Conservation (phyloP, 768 basidiomycete genomes). For the Exidia glandulosa region DNA sequence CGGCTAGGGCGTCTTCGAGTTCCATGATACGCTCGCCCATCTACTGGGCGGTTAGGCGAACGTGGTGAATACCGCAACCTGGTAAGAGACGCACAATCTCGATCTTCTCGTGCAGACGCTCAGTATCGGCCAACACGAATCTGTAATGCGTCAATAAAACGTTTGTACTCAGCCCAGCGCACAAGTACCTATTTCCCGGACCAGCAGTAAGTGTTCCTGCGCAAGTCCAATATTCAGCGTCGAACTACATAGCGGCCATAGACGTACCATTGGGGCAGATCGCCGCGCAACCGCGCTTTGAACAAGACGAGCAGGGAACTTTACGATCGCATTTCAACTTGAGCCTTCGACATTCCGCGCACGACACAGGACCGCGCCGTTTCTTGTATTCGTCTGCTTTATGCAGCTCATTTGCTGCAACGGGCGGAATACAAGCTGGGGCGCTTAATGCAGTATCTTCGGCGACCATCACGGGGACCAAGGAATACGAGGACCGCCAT, state of each 20-base stretch:
- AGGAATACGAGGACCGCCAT: too few relatives aligned
- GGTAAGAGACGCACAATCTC: not conserved
- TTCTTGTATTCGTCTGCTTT: not conserved
- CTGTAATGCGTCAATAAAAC: not conserved
- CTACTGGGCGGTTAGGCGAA: not conserved
- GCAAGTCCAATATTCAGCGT: not conserved
- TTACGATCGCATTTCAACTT: conserved; percentile 46
- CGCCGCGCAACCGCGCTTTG: conserved; percentile 48
- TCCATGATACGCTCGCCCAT: conserved; percentile 19
- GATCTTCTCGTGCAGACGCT: not conserved
- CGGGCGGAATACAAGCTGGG: too few relatives aligned
- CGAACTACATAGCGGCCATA: not conserved
- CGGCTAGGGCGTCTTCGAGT: conserved; percentile 59
- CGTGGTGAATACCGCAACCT: not conserved
- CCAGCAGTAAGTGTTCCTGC: not conserved
- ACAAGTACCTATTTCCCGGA: not conserved
- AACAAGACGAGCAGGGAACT: conserved; percentile 45
- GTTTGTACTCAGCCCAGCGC: too few relatives aligned
- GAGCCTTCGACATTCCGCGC: not conserved
- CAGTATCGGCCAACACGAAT: not conserved
- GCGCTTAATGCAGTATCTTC: too few relatives aligned
- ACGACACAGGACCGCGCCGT: not conserved
- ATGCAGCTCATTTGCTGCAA: too few relatives aligned
- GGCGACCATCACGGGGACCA: too few relatives aligned
- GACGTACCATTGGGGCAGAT: conserved; percentile 34